These are phyloP conservation scores for Blastomyces emzantsi DNA, from an alignment of 2,329 filamentous ascomycete species.

Conservation along the genomic window DNA sequence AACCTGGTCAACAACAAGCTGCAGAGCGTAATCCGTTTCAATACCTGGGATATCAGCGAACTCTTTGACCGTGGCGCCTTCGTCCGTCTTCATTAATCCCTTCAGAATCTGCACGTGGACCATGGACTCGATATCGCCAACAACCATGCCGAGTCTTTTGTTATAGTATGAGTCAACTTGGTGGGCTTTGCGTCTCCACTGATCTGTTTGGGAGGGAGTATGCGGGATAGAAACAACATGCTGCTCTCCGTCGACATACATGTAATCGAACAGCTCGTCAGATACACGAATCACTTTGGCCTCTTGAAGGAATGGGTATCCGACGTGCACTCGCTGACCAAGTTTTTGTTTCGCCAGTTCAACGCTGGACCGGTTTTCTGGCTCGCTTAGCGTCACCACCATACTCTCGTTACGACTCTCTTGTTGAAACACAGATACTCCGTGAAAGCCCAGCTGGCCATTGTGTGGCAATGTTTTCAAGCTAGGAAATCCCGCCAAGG, in stretches of 20 bases:
- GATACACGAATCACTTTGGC: conserved; percentile 82
- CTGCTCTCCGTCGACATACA: conserved; percentile 55
- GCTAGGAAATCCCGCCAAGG: conserved; percentile 90
- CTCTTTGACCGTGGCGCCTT: conserved; percentile 85
- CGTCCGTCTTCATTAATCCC: conserved; percentile 80
- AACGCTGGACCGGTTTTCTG: conserved; percentile 60
- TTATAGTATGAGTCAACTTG: conserved; percentile 81
- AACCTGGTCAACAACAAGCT: conserved; percentile 83
- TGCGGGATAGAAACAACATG: conserved; percentile 63
- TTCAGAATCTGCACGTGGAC: conserved; percentile 91
- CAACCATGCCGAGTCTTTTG: conserved; percentile 80
- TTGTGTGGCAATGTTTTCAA: conserved; percentile 77
- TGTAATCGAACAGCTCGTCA: conserved; percentile 88
- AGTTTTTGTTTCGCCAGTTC: conserved; percentile 69
- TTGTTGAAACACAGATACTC: conserved; percentile 88
- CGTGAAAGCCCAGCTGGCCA: conserved; percentile 74
- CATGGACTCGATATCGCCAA: conserved; percentile 77
- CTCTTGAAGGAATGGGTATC: conserved; percentile 92
- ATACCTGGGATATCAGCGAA: conserved; percentile 78
- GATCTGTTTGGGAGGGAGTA: conserved; percentile 63
- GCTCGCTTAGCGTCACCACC: conserved; percentile 72
- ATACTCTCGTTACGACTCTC: conserved; percentile 97
- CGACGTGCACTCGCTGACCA: conserved; percentile 78
- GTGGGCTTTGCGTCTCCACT: conserved; percentile 75
- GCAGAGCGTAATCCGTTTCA: conserved; percentile 83